phyloP scores from a whole-genome alignment of 441 rosid genomes.

The Mallotus repandus region DNA sequence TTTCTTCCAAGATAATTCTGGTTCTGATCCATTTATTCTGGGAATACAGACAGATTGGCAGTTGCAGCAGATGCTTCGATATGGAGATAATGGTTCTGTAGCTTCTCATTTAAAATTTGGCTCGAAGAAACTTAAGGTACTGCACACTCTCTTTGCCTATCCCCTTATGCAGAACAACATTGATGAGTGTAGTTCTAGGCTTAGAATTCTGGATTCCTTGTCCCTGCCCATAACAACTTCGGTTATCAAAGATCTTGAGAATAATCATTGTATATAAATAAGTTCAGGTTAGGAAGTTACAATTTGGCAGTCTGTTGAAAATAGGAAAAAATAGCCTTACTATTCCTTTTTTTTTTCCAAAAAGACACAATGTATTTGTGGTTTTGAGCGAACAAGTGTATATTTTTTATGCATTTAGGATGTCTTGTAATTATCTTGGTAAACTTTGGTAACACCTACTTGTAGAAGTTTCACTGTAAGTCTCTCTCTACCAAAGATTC shows the following conservation, averaged over 20 bases:
- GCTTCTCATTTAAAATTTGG: conserved; percentile 54
- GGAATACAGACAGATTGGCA: conserved; percentile 68
- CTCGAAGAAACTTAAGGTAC: conserved; percentile 52
- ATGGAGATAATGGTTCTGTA: conserved; percentile 42
- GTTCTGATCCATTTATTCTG: conserved; percentile 39
- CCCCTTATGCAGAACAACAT: neutral
- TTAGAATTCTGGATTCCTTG: conserved; percentile 8
- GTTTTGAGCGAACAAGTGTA: neutral
- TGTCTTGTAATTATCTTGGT: conserved; percentile 1
- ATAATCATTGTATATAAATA: neutral
- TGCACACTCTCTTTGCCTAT: neutral
- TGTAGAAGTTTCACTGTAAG: neutral
- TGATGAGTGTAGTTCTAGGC: neutral
- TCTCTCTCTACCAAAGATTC: neutral
- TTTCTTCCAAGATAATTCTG: conserved; percentile 42
- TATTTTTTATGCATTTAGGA: conserved; percentile 1
- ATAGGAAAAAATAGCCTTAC: neutral
- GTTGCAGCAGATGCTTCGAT: conserved; percentile 52
- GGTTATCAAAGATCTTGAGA: neutral
- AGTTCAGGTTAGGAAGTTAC: neutral
- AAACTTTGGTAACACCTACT: neutral
- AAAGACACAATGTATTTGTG: neutral
- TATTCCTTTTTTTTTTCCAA: neutral
- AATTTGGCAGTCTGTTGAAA: neutral
- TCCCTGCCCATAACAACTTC: neutral